Base-by-base conservation (phyloP, 345 rosid species). In the Rhodamnia rubescens region DNA sequence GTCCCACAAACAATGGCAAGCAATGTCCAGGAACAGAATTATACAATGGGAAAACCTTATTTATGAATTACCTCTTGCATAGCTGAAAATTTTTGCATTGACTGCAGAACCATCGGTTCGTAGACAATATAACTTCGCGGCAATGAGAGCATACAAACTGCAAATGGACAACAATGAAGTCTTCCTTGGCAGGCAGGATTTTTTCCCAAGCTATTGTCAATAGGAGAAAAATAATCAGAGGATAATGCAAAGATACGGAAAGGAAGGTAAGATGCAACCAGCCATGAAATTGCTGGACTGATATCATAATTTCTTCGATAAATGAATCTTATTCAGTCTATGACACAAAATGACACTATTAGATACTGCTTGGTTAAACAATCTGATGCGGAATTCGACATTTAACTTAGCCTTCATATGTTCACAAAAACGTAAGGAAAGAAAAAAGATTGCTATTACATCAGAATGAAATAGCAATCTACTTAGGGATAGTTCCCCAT, bases 31-130 rank as follows among this genome's bases (percentile, higher is more conserved):
- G 56, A 16, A 82, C 22, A 82, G 13, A 51, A 50, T 21, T 24
- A 82, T 29, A 52, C 59, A 15, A 49, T 1, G 59, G 40, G 22
- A 50, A 82, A 47, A 26, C 11, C 42, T 47, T 10, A 82, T n/a
- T 82, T 49, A 87, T 47, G 47, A 11, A 36, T 85, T 86, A 94
- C 96, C 92, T 92, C 86, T 90, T 92, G 89, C 98, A 96, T n/a
- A 94, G 84, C 57, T 94, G 94, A 88, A 92, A 90, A 82, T 89
- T 88, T 87, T 94, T 92, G 89, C 98, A 94, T 56, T 86, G 91
- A n/a, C 53, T 36, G 85, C 96, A 96, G 85, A 75, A 69, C 98
- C 98, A 94, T 54, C 93, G 90, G 78, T 83, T 78, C 83, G 94
- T 91, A 20, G 90, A 88, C 83, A 94, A 56, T 88, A 96, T 92